These are phyloP conservation scores for Rhynchospora pubera DNA, from an alignment of 176 grass and related monocot genomes.

Conservation along the genomic window DNA sequence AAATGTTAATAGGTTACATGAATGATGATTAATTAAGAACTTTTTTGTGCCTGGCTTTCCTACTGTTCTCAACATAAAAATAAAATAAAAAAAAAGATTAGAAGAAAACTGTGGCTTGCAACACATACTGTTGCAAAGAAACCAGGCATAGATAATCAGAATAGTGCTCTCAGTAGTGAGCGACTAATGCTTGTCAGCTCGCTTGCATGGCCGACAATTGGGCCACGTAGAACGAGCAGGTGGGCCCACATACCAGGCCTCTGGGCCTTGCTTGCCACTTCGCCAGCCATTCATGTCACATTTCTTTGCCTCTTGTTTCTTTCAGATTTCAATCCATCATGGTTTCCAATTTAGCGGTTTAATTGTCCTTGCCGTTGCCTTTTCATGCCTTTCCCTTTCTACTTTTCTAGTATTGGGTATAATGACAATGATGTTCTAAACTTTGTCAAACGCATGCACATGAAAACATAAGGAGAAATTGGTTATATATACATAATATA, in stretches of 20 bases:
- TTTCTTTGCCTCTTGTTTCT: background rate
- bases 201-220: conserved; percentile 8
- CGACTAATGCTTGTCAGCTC: background rate
- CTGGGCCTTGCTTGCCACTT: background rate
- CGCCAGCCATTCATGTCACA: background rate
- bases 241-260: background rate
- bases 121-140: background rate
- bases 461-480: background rate
- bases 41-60: background rate
- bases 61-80: background rate
- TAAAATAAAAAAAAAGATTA: no score
- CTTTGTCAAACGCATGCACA: background rate
- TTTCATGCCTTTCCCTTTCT: background rate
- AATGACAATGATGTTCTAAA: background rate
- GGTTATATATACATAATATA: background rate
- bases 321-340: background rate
- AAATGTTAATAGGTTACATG: background rate
- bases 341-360: background rate
- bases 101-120: background rate
- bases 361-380: background rate
- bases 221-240: background rate
- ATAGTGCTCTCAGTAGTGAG: background rate
- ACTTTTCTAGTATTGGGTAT: background rate
- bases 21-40: background rate
- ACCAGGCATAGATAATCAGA: background rate